Conservation (phyloP, 1,284 basidiomycete species). For the Tilletia setariae region DNA sequence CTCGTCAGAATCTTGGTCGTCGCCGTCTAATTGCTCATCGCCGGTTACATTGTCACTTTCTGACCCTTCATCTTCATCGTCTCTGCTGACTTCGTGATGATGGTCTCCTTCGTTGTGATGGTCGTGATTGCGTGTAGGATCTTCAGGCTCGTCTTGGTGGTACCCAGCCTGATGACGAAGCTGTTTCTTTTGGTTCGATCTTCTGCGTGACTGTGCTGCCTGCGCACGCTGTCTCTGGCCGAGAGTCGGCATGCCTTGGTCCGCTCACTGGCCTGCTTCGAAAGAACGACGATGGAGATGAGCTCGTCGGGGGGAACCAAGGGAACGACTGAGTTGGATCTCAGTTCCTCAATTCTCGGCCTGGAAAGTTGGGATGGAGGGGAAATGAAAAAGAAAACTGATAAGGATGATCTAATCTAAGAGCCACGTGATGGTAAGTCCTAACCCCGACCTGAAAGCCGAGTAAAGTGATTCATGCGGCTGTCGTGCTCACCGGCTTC, state of each 20-base stretch:
- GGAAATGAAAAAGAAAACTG: too few species aligned
- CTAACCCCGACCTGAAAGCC: too few species aligned
- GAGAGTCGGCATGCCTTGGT: not conserved
- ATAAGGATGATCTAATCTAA: too few species aligned
- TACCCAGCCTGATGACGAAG: not conserved
- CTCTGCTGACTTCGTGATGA: not conserved
- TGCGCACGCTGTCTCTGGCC: constrained; percentile 13
- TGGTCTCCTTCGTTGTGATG: not conserved
- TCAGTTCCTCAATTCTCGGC: too few species aligned
- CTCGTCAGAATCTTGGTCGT: not conserved
- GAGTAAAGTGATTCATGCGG: too few species aligned
- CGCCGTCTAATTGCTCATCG: not conserved
- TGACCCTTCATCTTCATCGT: not conserved
- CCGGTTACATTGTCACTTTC: not conserved
- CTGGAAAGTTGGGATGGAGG: too few species aligned
- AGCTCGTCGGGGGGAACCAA: too few species aligned
- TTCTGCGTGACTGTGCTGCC: not conserved
- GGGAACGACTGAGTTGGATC: too few species aligned
- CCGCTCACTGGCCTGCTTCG: too few species aligned
- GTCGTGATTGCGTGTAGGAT: not conserved
- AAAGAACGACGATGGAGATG: too few species aligned
- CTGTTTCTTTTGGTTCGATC: not conserved
- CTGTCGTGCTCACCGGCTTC: too few species aligned
- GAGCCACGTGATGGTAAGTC: too few species aligned
- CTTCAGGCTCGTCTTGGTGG: not conserved